Percentiles rank a stretch among this genome's conserved stretches.
Conservation (phyloP, 129 eudicot species). For the Gnaphalium uliginosum region DNA sequence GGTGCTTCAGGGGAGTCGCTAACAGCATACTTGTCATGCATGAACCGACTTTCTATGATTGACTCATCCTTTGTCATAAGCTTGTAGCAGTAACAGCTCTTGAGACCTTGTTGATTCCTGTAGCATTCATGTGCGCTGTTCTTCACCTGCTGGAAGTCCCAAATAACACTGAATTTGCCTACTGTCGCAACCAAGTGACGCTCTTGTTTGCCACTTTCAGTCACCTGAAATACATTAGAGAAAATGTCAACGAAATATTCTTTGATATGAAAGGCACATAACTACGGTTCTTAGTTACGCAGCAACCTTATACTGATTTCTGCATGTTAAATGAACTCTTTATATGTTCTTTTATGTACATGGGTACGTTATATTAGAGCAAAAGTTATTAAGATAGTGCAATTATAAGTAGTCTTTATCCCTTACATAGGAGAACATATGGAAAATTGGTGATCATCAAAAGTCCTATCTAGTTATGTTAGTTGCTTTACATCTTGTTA, state of each 20-base stretch:
- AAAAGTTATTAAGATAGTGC: not conserved
- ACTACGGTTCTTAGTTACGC: not conserved
- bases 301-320: not conserved
- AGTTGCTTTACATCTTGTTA: not conserved
- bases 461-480: not conserved
- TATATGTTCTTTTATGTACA: not conserved
- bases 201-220: constrained; percentile 92
- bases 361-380: not conserved
- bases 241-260: not conserved
- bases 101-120: constrained; percentile 84
- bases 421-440: not conserved
- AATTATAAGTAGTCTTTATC: not conserved
- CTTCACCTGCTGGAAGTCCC: constrained; percentile 97
- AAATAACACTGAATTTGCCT: constrained; percentile 89
- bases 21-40: constrained; percentile 81
- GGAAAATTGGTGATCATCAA: not conserved
- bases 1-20: constrained; percentile 91
- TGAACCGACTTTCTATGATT: constrained; percentile 82
- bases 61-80: constrained; percentile 86
- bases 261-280: not conserved
- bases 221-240: constrained; percentile 52
- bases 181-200: constrained; percentile 86
- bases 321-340: not conserved
- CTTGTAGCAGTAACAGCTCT: constrained; percentile 96
- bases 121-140: constrained; percentile 87